phyloP scores from a whole-genome alignment of 2,329 filamentous ascomycete species.

The Aspergillus oerlinghausenensis region DNA sequence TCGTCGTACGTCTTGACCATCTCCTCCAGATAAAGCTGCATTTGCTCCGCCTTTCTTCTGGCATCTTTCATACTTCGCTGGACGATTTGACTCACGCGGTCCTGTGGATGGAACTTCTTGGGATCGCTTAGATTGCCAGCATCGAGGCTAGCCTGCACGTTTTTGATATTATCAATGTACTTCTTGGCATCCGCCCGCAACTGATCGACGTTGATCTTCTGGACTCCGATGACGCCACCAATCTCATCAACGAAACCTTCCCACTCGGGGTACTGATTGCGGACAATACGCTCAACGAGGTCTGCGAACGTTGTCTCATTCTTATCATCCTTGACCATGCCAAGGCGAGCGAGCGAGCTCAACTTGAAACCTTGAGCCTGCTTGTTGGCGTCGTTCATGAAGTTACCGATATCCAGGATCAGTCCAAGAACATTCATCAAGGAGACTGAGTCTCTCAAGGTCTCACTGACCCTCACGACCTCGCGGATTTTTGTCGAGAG shows the following conservation, averaged over 20 bases:
- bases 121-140: constrained; percentile 91
- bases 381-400: constrained; percentile 99
- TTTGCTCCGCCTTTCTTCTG: constrained; percentile 88
- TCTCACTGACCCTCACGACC: constrained; percentile 83
- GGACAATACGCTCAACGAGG: constrained; percentile 91
- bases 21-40: constrained; percentile 88
- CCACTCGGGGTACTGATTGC: constrained; percentile 95
- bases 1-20: constrained; percentile 89
- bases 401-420: constrained; percentile 97
- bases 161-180: constrained; percentile 93
- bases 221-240: constrained; percentile 65
- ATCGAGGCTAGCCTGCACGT: constrained; percentile 87
- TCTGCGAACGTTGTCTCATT: constrained; percentile 96
- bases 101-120: constrained; percentile 96
- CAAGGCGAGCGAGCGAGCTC: constrained; percentile 82
- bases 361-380: constrained; percentile 98
- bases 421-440: constrained; percentile 94
- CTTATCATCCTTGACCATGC: constrained; percentile 99
- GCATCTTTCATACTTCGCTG: constrained; percentile 96
- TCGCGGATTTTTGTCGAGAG: constrained; percentile 79
- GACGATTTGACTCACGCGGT: constrained; percentile 86
- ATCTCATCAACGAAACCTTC: constrained; percentile 86
- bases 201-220: constrained; percentile 95
- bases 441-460: constrained; percentile 82
- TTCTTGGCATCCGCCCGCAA: constrained; percentile 79